Conservation (phyloP, 139 green algal species). For the Chlorella ohadii region DNA sequence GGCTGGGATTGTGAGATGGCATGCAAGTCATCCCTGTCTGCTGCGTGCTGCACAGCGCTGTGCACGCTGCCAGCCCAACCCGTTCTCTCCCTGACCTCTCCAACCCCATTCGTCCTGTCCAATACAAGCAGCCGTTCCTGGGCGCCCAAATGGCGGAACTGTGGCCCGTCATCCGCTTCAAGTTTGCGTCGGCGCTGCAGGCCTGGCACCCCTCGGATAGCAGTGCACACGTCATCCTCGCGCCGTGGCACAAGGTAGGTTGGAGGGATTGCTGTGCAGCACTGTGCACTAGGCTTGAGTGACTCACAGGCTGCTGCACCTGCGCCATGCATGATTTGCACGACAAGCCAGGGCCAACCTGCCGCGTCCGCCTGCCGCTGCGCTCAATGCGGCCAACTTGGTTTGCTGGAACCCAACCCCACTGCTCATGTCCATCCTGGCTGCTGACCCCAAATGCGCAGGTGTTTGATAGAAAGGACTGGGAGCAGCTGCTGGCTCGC, state of each 20-base stretch:
- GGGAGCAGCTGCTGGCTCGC: slow-evolving; percentile 80
- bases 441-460: not conserved
- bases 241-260: slow-evolving; percentile 82
- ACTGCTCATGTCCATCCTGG: too few species aligned
- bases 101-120: too few species aligned
- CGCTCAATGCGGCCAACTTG: too few species aligned
- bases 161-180: slow-evolving; percentile 88
- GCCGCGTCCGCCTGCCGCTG: too few species aligned
- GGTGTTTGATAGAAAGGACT: slow-evolving; percentile 82
- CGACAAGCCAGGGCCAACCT: too few species aligned
- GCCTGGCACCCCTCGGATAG: slow-evolving; percentile 90
- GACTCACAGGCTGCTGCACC: too few species aligned
- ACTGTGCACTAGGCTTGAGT: too few species aligned
- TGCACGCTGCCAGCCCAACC: too few species aligned
- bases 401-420: too few species aligned
- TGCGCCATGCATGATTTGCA: too few species aligned
- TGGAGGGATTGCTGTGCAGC: not conserved
- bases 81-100: too few species aligned
- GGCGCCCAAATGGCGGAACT: slow-evolving; percentile 77
- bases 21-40: slow-evolving; percentile 98
- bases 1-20: too few species aligned
- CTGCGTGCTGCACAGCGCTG: not conserved
- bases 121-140: slow-evolving; percentile 68
- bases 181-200: slow-evolving; percentile 76
- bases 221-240: slow-evolving; percentile 80